Conservation (phyloP, 371 early-diverging fungal genomes). For the Mortierella sp. region DNA sequence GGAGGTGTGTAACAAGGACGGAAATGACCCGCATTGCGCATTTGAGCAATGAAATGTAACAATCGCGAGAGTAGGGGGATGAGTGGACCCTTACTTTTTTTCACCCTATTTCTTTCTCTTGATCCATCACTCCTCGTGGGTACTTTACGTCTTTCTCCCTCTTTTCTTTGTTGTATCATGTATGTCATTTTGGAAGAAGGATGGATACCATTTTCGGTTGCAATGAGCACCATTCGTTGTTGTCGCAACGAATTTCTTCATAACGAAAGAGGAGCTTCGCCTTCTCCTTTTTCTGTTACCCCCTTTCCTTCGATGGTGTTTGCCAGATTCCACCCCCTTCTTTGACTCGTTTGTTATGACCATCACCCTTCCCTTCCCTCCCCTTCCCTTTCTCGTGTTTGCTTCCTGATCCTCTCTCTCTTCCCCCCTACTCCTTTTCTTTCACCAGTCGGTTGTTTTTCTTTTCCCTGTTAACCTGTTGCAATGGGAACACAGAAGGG, state of each 20-base stretch:
- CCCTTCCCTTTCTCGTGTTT: no score
- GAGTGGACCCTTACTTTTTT: not conserved
- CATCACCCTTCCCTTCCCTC: no score
- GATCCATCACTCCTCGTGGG: not conserved
- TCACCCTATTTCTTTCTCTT: not conserved
- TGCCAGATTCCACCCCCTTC: not conserved
- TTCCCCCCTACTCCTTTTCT: no score
- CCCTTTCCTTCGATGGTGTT: not conserved
- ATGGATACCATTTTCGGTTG: slow-evolving; percentile 29
- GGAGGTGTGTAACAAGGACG: not conserved
- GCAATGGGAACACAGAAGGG: no score
- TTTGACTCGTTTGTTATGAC: no score
- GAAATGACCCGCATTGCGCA: no score
- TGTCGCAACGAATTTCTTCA: not conserved
- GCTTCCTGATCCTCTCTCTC: no score
- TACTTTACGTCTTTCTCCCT: not conserved
- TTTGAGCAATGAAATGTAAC: not conserved
- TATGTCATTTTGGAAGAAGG: not conserved
- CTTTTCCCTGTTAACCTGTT: no score
- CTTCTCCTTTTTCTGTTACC: not conserved
- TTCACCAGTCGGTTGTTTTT: no score
- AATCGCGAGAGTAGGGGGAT: not conserved
- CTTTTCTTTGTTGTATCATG: not conserved
- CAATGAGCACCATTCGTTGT: not conserved
- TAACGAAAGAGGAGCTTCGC: not conserved